Evolutionary conservation across 2,329 filamentous ascomycete species (phyloP), one percentile per base, ranked within the genome.

Genomic region (Fusarium coffeatum): DNA sequence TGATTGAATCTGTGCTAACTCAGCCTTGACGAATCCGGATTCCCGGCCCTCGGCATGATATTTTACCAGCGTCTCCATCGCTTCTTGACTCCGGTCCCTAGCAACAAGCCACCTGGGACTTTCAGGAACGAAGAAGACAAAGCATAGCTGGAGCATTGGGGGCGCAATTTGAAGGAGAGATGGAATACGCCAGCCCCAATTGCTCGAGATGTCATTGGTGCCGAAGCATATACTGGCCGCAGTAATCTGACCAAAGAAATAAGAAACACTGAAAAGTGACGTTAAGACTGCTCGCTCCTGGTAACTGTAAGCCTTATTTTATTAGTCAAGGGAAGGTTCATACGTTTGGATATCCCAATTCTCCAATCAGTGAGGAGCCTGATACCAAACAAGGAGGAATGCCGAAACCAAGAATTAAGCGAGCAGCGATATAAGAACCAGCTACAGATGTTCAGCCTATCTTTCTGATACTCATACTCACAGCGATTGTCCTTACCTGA

Each of bases 351-450:
- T 49, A 49, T 3, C 47, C 47, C 5, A 49, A 5, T n/a, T 49
- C 47, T 7, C 47, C 47, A 9, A 49, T 49, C 3, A 49, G 4
- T 2, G 47, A 49, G 2, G 47, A 49, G 5, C 47, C 47, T 13
- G 47, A 13, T 25, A 49, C 20, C 6, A 49, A 34, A 8, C 47
- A 49, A 5, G 47, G 20, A 0, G 47, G 47, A 43, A 87, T 84
- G 18, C 86, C 86, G 27, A 86, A 84, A 23, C 86, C 86, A 37
- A 87, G 80, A 9, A 87, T 72, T 57, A 86, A 82, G 56, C 86
- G 81, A 9, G 84, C 81, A 22, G 85, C 79, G 45, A 87, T 81
- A 64, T 86, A 88, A 83, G 86, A 85, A 20, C 76, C 85, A n/a
- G 59, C 71, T 67, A 12, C 10, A 12, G 0, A n/a, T 11, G 9